Evolutionary conservation across 2,329 filamentous ascomycete genomes (phyloP).

Genomic region (Ophioceras dolichostomum): DNA sequence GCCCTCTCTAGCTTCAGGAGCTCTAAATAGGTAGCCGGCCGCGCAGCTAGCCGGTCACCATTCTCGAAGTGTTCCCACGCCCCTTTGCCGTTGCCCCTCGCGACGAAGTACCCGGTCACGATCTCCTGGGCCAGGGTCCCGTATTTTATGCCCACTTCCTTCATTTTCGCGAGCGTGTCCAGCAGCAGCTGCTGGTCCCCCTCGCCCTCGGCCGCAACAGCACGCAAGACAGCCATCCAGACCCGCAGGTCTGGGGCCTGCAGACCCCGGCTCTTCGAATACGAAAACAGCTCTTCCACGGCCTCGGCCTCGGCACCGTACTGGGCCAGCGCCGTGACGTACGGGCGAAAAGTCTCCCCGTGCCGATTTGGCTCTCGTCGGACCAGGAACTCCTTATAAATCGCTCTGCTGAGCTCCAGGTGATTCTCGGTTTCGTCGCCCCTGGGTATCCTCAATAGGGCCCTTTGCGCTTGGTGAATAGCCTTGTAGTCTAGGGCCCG

Average conservation of each 20-base stretch:
- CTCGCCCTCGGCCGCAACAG: slow-evolving; percentile 48
- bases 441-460: slow-evolving; percentile 27
- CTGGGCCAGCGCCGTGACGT: slow-evolving; percentile 35
- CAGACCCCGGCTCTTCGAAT: slow-evolving; percentile 14
- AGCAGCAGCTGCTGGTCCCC: no score
- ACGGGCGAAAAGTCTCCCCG: slow-evolving; percentile 23
- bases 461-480: slow-evolving; percentile 9
- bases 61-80: slow-evolving; percentile 58
- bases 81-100: slow-evolving; percentile 40
- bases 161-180: no score
- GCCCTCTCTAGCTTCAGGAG: slow-evolving; percentile 50
- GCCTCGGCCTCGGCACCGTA: slow-evolving; percentile 45
- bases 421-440: slow-evolving; percentile 32
- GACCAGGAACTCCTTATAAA: slow-evolving; percentile 27
- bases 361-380: slow-evolving; percentile 1
- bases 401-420: slow-evolving; percentile 28
- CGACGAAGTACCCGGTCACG: slow-evolving; percentile 51
- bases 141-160: no score
- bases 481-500: no score
- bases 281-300: slow-evolving; percentile 25
- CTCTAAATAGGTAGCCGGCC: slow-evolving; percentile 36
- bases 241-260: slow-evolving; percentile 12
- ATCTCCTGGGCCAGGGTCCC: slow-evolving; percentile 30
- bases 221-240: slow-evolving; percentile 42
- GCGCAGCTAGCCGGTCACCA: no score